Evolutionary conservation across 352 stramenopile genomes (phyloP).

Genomic region (Phytophthora pseudosyringae): DNA sequence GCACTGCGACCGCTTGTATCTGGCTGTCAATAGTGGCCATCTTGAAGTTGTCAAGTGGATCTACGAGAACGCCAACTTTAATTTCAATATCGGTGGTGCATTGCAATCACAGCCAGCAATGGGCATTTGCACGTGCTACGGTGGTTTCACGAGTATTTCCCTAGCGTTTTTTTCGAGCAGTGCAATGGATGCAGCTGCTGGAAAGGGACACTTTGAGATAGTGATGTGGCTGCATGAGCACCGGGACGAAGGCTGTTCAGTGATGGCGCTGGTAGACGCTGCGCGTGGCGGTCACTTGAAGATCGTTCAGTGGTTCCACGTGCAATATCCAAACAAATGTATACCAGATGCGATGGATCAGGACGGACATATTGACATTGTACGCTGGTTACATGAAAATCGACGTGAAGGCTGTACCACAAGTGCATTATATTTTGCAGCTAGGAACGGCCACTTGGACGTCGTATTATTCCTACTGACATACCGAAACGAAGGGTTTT

Average conservation of each 20-base stretch:
- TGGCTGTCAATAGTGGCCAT: neutral
- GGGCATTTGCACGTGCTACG: neutral
- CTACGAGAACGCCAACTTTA: too few relatives aligned
- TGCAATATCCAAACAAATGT: neutral
- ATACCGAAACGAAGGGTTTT: constrained; percentile 2
- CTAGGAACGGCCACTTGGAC: neutral
- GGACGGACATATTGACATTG: neutral
- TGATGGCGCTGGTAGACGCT: too few relatives aligned
- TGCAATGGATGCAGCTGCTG: neutral
- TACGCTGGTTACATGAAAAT: constrained; percentile 8
- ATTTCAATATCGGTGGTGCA: too few relatives aligned
- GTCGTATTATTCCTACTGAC: constrained; percentile 3
- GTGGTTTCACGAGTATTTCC: neutral
- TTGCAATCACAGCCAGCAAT: too few relatives aligned
- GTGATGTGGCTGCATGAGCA: constrained; percentile 1
- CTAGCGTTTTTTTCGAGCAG: too few relatives aligned
- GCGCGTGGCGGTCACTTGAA: neutral
- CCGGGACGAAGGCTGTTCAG: neutral
- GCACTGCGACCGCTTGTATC: neutral
- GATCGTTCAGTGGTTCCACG: neutral
- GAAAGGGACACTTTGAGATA: neutral
- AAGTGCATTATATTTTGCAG: neutral
- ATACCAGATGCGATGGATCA: neutral
- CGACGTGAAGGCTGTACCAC: constrained; percentile 1
- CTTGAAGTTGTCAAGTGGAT: neutral